Percentiles rank a stretch among this genome's conserved stretches.
Conservation (phyloP, 257 asterid genomes). For the Gentiana macrophylla region DNA sequence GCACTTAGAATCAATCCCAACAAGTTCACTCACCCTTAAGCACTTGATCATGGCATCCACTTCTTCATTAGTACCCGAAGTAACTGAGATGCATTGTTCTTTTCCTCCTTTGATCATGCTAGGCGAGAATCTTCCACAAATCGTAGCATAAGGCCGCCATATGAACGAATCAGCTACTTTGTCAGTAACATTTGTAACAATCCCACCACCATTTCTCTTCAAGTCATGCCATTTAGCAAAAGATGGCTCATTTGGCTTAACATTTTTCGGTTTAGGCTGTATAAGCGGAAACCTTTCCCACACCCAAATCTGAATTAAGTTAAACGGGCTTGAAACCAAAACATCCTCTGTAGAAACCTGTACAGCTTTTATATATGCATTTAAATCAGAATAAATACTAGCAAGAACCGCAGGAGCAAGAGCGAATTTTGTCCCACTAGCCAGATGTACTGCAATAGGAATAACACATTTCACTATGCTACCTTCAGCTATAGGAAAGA, state of each 20-base stretch:
- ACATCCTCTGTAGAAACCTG: conserved; percentile 5
- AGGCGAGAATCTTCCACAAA: conserved; percentile 8
- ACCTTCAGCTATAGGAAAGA: conserved; percentile 2
- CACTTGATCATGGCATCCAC: conserved; percentile 12
- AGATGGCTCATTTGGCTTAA: conserved; percentile 8
- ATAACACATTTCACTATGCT: neutral
- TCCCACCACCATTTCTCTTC: conserved; percentile 3
- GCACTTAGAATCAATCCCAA: conserved; percentile 18
- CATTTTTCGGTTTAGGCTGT: conserved; percentile 12
- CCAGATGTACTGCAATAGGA: conserved; percentile 18
- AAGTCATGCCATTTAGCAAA: conserved; percentile 23
- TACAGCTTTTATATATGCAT: conserved; percentile 3
- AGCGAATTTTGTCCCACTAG: conserved; percentile 17
- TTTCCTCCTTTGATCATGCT: conserved; percentile 16
- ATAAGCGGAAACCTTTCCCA: conserved; percentile 34
- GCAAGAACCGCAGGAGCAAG: conserved; percentile 30
- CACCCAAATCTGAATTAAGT: conserved; percentile 36
- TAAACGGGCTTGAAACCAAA: conserved; percentile 18
- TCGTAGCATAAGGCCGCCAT: conserved; percentile 29
- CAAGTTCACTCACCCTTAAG: conserved; percentile 17
- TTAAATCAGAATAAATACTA: conserved; percentile 18
- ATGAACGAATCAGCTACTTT: conserved; percentile 15
- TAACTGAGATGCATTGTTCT: conserved; percentile 10
- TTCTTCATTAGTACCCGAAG: conserved; percentile 8
- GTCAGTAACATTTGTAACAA: conserved; percentile 15